Evolutionary conservation across 192 early-diverging fungal species (phyloP).

Genomic region (Chytriomyces sp.): DNA sequence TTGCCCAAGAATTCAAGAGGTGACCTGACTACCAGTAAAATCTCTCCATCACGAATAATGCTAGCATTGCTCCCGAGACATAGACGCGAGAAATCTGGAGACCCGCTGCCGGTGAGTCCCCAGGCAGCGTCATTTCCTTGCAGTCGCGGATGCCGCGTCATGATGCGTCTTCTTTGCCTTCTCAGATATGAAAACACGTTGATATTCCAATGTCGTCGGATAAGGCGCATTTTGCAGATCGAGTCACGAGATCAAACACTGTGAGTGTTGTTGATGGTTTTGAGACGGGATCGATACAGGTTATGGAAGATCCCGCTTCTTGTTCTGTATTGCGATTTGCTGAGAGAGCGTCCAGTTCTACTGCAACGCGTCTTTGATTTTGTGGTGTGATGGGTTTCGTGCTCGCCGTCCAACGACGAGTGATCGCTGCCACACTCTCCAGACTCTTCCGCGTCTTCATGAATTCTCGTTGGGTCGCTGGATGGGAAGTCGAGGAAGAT

Average conservation of each 20-base stretch:
- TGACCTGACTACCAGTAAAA: constrained; percentile 23
- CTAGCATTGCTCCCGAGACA: background rate
- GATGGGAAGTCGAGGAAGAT: too few species aligned
- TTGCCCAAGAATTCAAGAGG: too few species aligned
- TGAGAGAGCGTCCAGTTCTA: background rate
- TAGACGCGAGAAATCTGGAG: constrained; percentile 20
- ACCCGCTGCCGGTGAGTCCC: background rate
- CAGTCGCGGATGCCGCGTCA: background rate
- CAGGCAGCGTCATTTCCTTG: too few species aligned
- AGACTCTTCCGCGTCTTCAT: too few species aligned
- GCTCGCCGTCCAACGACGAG: too few species aligned
- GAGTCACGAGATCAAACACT: constrained; percentile 21
- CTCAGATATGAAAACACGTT: background rate
- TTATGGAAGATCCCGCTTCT: background rate
- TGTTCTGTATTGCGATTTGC: background rate
- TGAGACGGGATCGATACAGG: background rate
- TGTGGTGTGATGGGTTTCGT: too few species aligned
- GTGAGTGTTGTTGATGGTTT: background rate
- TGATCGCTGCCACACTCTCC: too few species aligned
- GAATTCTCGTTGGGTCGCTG: too few species aligned
- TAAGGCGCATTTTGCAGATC: background rate
- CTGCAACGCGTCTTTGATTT: background rate
- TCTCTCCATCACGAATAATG: constrained; percentile 19
- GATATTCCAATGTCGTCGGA: background rate
- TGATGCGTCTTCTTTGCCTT: background rate